Base-by-base conservation (phyloP, 2,329 filamentous ascomycete species). In the Pyrenophora teres region DNA sequence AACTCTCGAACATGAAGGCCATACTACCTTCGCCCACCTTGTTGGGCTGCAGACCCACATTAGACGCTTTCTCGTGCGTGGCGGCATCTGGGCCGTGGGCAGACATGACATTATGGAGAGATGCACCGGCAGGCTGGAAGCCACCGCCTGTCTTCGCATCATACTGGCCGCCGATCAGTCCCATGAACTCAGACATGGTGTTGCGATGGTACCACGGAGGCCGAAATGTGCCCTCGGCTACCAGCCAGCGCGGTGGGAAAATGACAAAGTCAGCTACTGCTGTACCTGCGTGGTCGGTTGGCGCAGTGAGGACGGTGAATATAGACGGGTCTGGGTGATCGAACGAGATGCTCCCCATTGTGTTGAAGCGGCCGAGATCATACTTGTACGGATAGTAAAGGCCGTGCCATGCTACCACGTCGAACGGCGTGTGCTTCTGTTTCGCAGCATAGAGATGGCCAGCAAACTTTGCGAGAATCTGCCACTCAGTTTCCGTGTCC, bases 121-220 rank as follows among this genome's bases (percentile, higher is more conserved):
- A 84, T 2, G 84, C 84, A 13, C 85, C 84, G 0, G 82, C 85
- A 36, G 85, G 84, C 57, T 80, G 79, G 68, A 87, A 87, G 0
- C 84, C 84, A 2, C 78, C 78, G 21, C 77, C 78, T 0, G 76
- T 78, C 75, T 85, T 76, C 64, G 78, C 85, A 58, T 87, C 85
- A 60, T 87, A 87, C 54, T 82, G 77, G 4, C 85, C 85, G 23
- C 76, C 73, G 45, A 87, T 86, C 46, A 87, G 68, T 6, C 85
- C 84, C 84, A 87, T 87, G 70, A 87, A 87, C 65, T 87, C 85
- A 2, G 82, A 84, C 84, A 87, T 87, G 47, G 80, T 84, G 70
- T 87, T 87, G 38, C 85, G 82, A 73, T 89, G 87, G 75, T 87
- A 89, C 80, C 86, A 90, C 0, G 87, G 87, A 19, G 86, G 85